Evolutionary conservation across 148 eudicot species (phyloP), one percentile per base, ranked within the genome.

Genomic region (Cornus kousa): DNA sequence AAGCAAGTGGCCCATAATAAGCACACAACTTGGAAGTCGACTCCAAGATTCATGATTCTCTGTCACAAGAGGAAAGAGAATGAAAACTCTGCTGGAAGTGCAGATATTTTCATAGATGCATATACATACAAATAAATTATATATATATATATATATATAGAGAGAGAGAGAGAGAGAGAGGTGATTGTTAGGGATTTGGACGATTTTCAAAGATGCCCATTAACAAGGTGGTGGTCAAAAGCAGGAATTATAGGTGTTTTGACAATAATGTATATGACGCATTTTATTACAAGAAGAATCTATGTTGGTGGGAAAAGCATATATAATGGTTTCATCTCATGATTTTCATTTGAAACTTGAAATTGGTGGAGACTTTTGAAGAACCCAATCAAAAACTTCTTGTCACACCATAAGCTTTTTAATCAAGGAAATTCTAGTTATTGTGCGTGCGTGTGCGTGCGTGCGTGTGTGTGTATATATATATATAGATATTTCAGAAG

Each of bases 201-300:
- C 43, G 60, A 67, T 43, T 40, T 66, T 76, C 71, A 43, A 76
- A 76, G 71, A 76, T 76, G 60, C 78, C 70, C 60, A 76, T 76
- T 76, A 67, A 76, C 8, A 3, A 23, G 35, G 71, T 43, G 46
- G 22, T 40, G 60, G 60, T 76, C 78, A 75, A 75, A 75, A 75
- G 78, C 64, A 23, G 71, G 39, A 50, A 66, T 76, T 39, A 76
- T 66, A 39, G 35, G 35, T 37, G 70, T 75, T 64, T 37, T 35
- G 55, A 75, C 9, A 62, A 20, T 10, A 7, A 12, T 16, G 9
- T 43, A 43, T 40, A 43, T 20, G 65, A 60, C 31, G 77, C 14
- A 33, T 35, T 57, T 31, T 4, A 35, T 35, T 35, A 35, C 6
- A 68, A 2, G 5, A 39, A 12, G 20, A n/a, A 60, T 74, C 68